Evolutionary conservation across 2,329 filamentous ascomycete genomes (phyloP).

Genomic region (Exophiala spinifera): DNA sequence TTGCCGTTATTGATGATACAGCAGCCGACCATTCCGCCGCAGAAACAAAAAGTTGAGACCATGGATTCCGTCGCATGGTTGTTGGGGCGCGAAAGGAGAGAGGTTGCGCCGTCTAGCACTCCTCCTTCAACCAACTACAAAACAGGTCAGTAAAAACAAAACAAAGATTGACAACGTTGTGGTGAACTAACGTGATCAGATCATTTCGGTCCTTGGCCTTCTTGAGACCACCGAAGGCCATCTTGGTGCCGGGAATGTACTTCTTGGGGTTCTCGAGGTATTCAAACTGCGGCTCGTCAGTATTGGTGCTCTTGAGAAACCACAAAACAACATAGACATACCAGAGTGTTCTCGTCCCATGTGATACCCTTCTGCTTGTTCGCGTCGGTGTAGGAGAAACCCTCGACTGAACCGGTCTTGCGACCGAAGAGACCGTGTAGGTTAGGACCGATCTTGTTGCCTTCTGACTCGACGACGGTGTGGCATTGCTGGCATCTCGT

Average conservation of each 20-base stretch:
- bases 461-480: conserved; percentile 83
- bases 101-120: conserved; percentile 28
- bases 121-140: conserved; percentile 31
- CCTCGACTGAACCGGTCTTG: conserved; percentile 84
- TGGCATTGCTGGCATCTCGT: conserved; percentile 98
- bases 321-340: conserved; percentile 47
- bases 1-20: conserved; percentile 26
- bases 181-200: conserved; percentile 78
- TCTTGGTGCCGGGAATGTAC: conserved; percentile 99
- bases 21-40: conserved; percentile 21
- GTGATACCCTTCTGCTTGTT: conserved; percentile 95
- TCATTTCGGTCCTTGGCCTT: conserved; percentile 99
- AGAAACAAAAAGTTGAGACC: background rate
- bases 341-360: conserved; percentile 83
- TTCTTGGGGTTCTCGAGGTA: conserved; percentile 99
- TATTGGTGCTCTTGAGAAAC: background rate
- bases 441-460: conserved; percentile 97
- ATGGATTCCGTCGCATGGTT: background rate
- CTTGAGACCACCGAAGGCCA: conserved; percentile 99
- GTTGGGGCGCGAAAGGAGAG: background rate
- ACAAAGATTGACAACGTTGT: background rate
- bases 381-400: conserved; percentile 97
- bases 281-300: conserved; percentile 61
- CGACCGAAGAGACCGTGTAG: conserved; percentile 97
- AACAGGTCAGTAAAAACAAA: conserved; percentile 20